Base-by-base conservation (phyloP, 176 grass and related monocot genomes). In the Echinochloa phyllopogon region DNA sequence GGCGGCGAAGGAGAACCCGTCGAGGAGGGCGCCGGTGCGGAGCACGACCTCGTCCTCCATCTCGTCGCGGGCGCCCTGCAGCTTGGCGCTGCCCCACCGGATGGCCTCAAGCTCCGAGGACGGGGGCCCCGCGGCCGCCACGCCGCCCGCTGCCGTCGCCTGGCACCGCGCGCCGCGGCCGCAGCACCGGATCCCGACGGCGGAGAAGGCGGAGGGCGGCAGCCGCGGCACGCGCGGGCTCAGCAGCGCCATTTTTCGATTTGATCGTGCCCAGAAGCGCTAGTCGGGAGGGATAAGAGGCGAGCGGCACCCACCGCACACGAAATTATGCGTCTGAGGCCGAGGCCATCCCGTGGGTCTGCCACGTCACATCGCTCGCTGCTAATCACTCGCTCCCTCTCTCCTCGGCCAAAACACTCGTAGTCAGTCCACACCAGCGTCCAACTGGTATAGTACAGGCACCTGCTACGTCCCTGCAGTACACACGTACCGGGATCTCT, bases 31-130 rank as follows among this genome's bases (percentile, higher is more conserved):
- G 0, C 88, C 87, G 17, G 89, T 75, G 9, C 89, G 80, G 76
- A 96, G 56, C 69, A 99, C 65, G 78, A 96, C 74, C 36, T 99
- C 91, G 83, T 99, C 96, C 93, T 99, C 93, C 93, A 94, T 99
- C 89, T 99, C 96, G 13, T 94, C 91, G 40, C 93, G 93, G 33
- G 81, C 63, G 81, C 93, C 96, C 81, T 99, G 91, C 68, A 94
- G 83, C 93, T 99, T 99, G 81, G 85, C 88, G 44, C 69, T 95
- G 36, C 96, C 93, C 96, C 91, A 99, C 27, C 90, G 89, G 57
- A 99, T 84, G 65, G 81, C 66, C 48, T 89, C 86, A 63, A 99
- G 49, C 75, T 65, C 85, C 24, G 85, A 65, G 56, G 89, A 68
- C 42, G 89, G 69, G 69, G 86, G 66, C 6, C 82, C 68, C 4